Percentiles rank a stretch among this genome's conserved stretches.
phyloP scores from a whole-genome alignment of 306 rosid genomes.

The Begonia masoniana region DNA sequence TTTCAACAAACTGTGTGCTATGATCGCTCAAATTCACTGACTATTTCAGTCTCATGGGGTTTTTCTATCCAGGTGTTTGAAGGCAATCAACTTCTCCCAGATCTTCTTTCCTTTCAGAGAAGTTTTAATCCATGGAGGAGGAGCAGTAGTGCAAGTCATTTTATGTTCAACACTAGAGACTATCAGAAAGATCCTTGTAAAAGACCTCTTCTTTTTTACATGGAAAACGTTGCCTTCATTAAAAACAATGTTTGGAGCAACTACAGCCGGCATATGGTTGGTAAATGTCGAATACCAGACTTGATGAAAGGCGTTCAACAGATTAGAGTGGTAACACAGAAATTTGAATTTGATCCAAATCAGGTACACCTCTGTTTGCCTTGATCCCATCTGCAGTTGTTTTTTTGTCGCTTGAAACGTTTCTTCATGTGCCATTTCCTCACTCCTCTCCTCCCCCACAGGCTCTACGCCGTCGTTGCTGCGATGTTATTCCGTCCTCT shows the following conservation, averaged over 20 bases:
- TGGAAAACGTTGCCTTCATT: constrained; percentile 32
- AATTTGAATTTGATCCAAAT: constrained; percentile 43
- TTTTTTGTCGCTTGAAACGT: too few relatives aligned
- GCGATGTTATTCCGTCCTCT: constrained; percentile 6
- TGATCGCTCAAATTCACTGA: constrained; percentile 42
- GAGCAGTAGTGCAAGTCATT: constrained; percentile 31
- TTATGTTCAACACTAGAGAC: constrained; percentile 48
- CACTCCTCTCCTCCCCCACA: constrained; percentile 13
- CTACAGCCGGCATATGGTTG: constrained; percentile 31
- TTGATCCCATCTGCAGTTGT: too few relatives aligned
- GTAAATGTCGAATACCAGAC: constrained; percentile 32
- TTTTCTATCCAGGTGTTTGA: constrained; percentile 53
- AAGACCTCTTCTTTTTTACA: constrained; percentile 45
- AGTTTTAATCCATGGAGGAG: constrained; percentile 77
- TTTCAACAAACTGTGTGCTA: constrained; percentile 86
- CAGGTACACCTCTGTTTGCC: too few relatives aligned
- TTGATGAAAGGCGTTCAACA: constrained; percentile 23
- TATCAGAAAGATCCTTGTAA: constrained; percentile 62
- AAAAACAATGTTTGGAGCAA: constrained; percentile 36
- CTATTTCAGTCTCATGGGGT: constrained; percentile 83
- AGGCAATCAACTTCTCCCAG: constrained; percentile 59
- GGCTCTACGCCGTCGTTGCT: constrained; percentile 64
- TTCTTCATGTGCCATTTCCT: too few relatives aligned
- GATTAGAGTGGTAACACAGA: constrained; percentile 43
- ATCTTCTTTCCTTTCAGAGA: constrained; percentile 51